Evolutionary conservation across 306 rosid genomes (phyloP), one percentile per base, ranked within the genome.

Genomic region (Malus domestica): DNA sequence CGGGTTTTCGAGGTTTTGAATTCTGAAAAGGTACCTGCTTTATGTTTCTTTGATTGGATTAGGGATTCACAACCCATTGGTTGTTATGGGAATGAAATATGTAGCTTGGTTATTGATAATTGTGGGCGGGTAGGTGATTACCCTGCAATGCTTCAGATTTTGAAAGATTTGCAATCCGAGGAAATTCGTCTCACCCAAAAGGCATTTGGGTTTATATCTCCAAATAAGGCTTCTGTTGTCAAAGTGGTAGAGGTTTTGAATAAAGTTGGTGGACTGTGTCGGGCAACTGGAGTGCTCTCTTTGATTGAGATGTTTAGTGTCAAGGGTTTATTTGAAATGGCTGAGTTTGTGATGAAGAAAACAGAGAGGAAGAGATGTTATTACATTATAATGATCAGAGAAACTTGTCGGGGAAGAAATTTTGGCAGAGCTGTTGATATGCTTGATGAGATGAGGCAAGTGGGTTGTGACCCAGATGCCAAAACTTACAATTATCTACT

Each of bases 11-110:
- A 71, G 70, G 70, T 27, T 29, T 76, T 91, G 71, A 85, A 83
- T 55, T 1, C n/a, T 7, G 75, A 76, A 52, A 88, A 78, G 58
- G 84, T 87, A 18, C 80, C 92, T 15, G 93, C 88, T 4, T 79
- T 85, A 81, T 51, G 83, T 73, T 86, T 91, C 67, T 89, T 82
- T 77, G 76, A 87, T 66, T 93, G 91, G 97, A 81, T 90, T 68
- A 79, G 44, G 52, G 71, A 1, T 69, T 83, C 88, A 38, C 75
- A 71, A 55, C 72, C 83, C 51, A 70, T 58, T 19, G 27, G 84
- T 79, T 71, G 83, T 69, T 38, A 78, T 69, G 81, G 84, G 44
- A 80, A 84, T 3, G 85, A 87, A 51, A 57, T 89, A 67, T 88
- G 82, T 68, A 75, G 83, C 45, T 80, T 88, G 85, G 74, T 86